Evolutionary conservation across 1,284 basidiomycete genomes (phyloP), one percentile per base, ranked within the genome.

Genomic region (Malassezia furfur): DNA sequence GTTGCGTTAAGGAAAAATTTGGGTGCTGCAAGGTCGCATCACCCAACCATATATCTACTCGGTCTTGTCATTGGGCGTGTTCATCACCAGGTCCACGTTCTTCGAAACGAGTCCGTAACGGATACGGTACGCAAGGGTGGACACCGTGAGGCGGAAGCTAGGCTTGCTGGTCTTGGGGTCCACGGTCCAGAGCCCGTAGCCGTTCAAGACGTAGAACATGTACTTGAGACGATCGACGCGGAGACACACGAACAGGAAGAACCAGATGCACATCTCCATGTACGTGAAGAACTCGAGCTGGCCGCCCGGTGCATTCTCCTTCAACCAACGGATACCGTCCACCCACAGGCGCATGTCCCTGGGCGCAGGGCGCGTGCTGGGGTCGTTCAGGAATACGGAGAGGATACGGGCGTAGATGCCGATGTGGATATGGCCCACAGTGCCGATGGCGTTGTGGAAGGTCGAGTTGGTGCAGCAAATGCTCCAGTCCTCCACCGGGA

Each of bases 291-390:
- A 83, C 19, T 80, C 79, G 7, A 84, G 76, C 7, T 79, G 79
- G 21, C 82, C 81, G 8, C 81, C 81, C 0, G 77, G 77, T 1
- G 81, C 80, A 35, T 79, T 79, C 11, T 78, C 76, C 72, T 84
- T 84, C 67, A 83, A 65, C 72, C 79, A 82, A n/a, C 80, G 77
- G 37, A 83, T 75, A 36, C 79, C 74, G 66, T 84, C 81, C 36
- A 84, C 82, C 83, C 83, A 84, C 9, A 83, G 77, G 62, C 82
- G 81, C 82, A 82, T 83, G 61, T 83, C 80, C 39, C 79, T 78
- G 2, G 79, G 76, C 12, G 67, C 62, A 2, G 83, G 83, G 0
- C 82, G 78, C 0, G 81, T 79, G 28, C 70, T 64, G 28, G 77
- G 70, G 65, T 84, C 82, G 67, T 83, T 77, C 17, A 84, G 77